These are phyloP conservation scores for Fomitopsis palustris DNA, from an alignment of 1,284 basidiomycete genomes.

Conservation along the genomic window DNA sequence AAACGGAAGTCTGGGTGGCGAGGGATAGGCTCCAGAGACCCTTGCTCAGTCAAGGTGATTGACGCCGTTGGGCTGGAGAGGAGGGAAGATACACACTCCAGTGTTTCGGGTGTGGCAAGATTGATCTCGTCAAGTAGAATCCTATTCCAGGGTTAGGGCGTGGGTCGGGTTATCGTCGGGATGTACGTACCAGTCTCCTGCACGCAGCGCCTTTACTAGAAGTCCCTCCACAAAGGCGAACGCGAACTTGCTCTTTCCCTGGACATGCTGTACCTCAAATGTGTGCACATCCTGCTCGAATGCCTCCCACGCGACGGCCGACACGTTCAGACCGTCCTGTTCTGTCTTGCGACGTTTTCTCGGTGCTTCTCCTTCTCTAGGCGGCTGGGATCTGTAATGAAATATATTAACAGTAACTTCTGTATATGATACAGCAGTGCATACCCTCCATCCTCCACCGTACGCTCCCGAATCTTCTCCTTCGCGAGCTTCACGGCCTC, in stretches of 20 bases:
- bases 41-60: slow-evolving; percentile 92
- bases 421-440: slow-evolving; percentile 20
- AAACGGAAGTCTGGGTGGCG: slow-evolving; percentile 95
- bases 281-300: slow-evolving; percentile 74
- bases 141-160: slow-evolving; percentile 41
- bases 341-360: slow-evolving; percentile 76
- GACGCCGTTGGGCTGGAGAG: slow-evolving; percentile 86
- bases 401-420: background rate
- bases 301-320: slow-evolving; percentile 63
- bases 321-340: slow-evolving; percentile 38
- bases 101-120: slow-evolving; percentile 89
- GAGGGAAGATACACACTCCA: slow-evolving; percentile 89
- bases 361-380: slow-evolving; percentile 39
- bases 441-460: slow-evolving; percentile 39
- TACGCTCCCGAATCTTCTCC: slow-evolving; percentile 52
- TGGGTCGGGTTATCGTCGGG: too few species aligned
- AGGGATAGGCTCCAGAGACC: slow-evolving; percentile 85
- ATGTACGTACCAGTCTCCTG: slow-evolving; percentile 81
- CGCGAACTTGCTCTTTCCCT: slow-evolving; percentile 83
- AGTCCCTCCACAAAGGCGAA: slow-evolving; percentile 98
- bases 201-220: slow-evolving; percentile 85
- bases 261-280: slow-evolving; percentile 86
- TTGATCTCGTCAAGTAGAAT: slow-evolving; percentile 97
- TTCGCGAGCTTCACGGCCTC: slow-evolving; percentile 73
- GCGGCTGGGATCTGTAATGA: slow-evolving; percentile 20